Conservation (phyloP, 1,139 yeast genomes). For the Kodamaea suecica region DNA sequence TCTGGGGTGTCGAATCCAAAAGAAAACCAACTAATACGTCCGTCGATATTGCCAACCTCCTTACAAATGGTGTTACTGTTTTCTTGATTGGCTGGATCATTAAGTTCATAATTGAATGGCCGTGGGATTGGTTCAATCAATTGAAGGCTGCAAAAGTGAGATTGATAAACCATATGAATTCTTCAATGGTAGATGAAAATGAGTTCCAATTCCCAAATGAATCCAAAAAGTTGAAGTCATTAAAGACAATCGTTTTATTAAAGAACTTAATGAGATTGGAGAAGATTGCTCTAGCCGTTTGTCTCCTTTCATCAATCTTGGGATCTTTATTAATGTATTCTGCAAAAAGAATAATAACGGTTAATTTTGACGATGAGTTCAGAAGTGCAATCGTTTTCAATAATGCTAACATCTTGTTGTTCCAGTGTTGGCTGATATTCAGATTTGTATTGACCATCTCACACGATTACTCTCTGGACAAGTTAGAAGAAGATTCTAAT, state of each 20-base stretch:
- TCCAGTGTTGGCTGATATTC: slow-evolving; percentile 29
- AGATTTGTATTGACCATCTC: slow-evolving; percentile 17
- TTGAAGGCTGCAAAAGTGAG: slow-evolving; percentile 20
- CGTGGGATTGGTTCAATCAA: slow-evolving; percentile 33
- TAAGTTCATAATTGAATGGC: slow-evolving; percentile 33
- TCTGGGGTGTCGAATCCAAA: slow-evolving; percentile 7
- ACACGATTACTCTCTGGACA: slow-evolving; percentile 8
- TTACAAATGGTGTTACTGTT: slow-evolving; percentile 30
- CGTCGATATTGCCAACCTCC: slow-evolving; percentile 16
- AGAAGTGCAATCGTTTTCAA: slow-evolving; percentile 31
- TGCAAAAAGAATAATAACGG: slow-evolving; percentile 24
- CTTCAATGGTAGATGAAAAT: slow-evolving; percentile 11
- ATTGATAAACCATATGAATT: slow-evolving; percentile 19
- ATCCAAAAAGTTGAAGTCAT: slow-evolving; percentile 7
- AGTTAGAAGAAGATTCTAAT: slow-evolving; percentile 5
- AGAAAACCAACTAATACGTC: slow-evolving; percentile 1
- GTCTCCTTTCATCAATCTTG: slow-evolving; percentile 23
- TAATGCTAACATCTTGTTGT: slow-evolving; percentile 30
- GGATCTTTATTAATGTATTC: slow-evolving; percentile 26
- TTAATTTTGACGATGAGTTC: slow-evolving; percentile 21
- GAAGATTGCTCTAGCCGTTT: slow-evolving; percentile 21
- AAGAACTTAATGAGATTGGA: slow-evolving; percentile 21
- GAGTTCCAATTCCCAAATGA: slow-evolving; percentile 7
- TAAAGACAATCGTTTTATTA: slow-evolving; percentile 13
- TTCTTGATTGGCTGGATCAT: slow-evolving; percentile 28